A percentile compares a stretch with the other conserved stretches of the same genome.
phyloP scores from a whole-genome alignment of 2,329 filamentous ascomycete species.

The Fusarium domesticum region DNA sequence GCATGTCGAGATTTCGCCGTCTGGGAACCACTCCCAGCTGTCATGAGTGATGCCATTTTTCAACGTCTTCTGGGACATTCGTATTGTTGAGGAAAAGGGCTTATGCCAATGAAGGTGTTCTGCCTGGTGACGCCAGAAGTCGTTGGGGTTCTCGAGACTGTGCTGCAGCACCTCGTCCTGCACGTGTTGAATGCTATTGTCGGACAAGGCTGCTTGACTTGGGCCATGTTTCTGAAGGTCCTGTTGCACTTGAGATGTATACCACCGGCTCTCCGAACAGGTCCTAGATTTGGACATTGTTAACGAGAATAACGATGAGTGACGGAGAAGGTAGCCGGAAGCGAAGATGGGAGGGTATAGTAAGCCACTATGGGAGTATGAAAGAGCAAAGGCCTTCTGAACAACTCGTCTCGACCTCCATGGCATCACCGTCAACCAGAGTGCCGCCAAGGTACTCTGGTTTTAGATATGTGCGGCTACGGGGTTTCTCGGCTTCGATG shows the following conservation, averaged over 20 bases:
- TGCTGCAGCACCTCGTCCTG: conserved; percentile 51
- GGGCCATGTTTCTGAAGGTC: not conserved
- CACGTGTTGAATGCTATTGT: conserved; percentile 23
- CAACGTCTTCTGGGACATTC: conserved; percentile 60
- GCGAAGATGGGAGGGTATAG: conserved; percentile 3
- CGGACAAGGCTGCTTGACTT: conserved; percentile 12
- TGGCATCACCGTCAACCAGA: conserved; percentile 12
- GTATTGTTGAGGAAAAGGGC: conserved; percentile 62
- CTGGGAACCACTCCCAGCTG: conserved; percentile 88
- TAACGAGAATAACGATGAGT: conserved; percentile 1
- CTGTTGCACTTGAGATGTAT: conserved; percentile 2
- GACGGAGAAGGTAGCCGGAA: not conserved
- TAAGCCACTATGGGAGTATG: conserved; percentile 8
- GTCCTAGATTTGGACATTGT: not conserved
- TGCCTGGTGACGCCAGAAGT: conserved; percentile 75
- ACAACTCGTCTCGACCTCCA: conserved; percentile 13
- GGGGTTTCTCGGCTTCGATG: not conserved
- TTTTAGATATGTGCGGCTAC: conserved; percentile 8
- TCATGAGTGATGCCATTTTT: conserved; percentile 61
- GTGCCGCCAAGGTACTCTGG: conserved; percentile 4
- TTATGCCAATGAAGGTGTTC: conserved; percentile 78
- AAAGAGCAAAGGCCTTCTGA: conserved; percentile 5
- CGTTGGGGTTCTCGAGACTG: conserved; percentile 66
- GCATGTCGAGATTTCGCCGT: conserved; percentile 83
- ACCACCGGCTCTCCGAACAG: conserved; percentile 1